Evolutionary conservation across 2,329 filamentous ascomycete genomes (phyloP), one percentile per base, ranked within the genome.

Genomic region (Fusarium xyrophilum): DNA sequence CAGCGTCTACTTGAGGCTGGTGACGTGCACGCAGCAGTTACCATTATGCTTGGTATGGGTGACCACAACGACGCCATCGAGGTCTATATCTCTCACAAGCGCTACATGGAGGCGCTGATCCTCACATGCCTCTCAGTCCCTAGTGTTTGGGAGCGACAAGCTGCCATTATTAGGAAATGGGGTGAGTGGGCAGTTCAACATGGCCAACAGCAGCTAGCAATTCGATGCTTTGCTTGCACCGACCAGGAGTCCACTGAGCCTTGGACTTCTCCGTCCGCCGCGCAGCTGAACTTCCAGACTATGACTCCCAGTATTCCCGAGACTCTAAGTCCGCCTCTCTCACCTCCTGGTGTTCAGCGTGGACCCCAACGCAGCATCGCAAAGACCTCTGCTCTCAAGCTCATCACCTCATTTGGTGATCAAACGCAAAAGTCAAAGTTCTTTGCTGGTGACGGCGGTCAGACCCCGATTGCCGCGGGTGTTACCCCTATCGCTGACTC

Each of bases 1-100:
- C 94, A 97, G 77, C 89, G 93, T 51, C 84, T 99, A 2, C 85
- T 99, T 3, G 93, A 96, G 77, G 92, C 90, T 67, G 93, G 93
- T 30, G 96, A 99, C 73, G 84, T 97, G 4, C 94, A 99, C 76
- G 93, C 93, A 1, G 93, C 96, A 8, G 94, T 93, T 21, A 95
- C 95, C 1, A 95, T 98, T 66, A 88, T 99, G 78, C 88, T 99
- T 35, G 93, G 94, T 17, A 89, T 99, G 79, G 94, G 94, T 4
- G 95, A 98, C 75, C 85, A 92, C 72, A 95, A 96, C 69, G 95
- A 99, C 77, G 96, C 96, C 1, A 94, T 99, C 63, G 96, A 99
- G 78, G 91, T 97, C 32, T 99, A 99, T 74, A 88, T 97, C 33
- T 97, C 94, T 14, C 93, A 96, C 69, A 93, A 91, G 77, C 90